Percentiles rank a stretch among this genome's conserved stretches.
These are phyloP conservation scores for Russula emetica DNA, from an alignment of 768 basidiomycete genomes.

Conservation along the genomic window DNA sequence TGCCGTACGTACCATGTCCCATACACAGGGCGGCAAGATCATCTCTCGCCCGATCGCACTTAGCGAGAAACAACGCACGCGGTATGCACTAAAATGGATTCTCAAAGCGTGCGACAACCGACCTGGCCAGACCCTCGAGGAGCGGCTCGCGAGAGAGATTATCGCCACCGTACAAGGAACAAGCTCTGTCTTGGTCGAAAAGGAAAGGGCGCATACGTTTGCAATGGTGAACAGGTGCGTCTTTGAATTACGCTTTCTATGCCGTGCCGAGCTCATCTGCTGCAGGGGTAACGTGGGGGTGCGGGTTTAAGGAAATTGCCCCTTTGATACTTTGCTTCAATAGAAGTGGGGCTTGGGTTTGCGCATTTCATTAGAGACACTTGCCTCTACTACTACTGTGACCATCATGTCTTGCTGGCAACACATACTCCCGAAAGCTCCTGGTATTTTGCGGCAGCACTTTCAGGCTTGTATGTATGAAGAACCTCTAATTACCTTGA, in stretches of 20 bases:
- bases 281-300: conserved; percentile 24
- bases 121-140: conserved; percentile 54
- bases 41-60: conserved; percentile 64
- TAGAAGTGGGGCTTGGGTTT: background rate
- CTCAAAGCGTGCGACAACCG: conserved; percentile 55
- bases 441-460: background rate
- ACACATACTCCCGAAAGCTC: background rate
- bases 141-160: conserved; percentile 75
- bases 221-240: conserved; percentile 78
- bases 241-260: background rate
- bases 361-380: too few species aligned
- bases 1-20: conserved; percentile 55
- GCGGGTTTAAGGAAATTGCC: conserved; percentile 9
- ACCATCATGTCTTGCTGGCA: background rate
- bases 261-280: background rate
- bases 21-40: conserved; percentile 62
- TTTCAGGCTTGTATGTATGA: background rate
- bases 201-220: conserved; percentile 57
- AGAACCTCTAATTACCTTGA: background rate
- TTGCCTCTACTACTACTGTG: background rate
- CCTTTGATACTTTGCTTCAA: background rate
- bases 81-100: conserved; percentile 68
- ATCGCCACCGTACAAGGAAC: conserved; percentile 64
- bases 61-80: conserved; percentile 73
- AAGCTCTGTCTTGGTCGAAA: conserved; percentile 54